Evolutionary conservation across 495 filamentous ascomycete species (phyloP).

Genomic region (Alectoria sarmentosa): DNA sequence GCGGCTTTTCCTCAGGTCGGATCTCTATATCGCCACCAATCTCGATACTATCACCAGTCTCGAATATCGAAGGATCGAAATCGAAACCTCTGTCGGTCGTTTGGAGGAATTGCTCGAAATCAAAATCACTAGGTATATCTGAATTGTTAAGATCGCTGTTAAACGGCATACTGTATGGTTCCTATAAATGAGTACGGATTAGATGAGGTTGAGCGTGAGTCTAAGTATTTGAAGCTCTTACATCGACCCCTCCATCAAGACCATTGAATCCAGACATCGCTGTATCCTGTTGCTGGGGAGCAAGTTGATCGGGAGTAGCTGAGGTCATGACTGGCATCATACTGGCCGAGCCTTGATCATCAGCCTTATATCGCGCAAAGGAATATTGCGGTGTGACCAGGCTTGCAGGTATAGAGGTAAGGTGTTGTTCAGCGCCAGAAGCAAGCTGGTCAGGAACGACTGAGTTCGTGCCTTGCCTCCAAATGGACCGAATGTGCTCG

Average conservation of each 20-base stretch:
- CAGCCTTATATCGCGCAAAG: not conserved
- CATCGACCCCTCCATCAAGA: constrained; percentile 16
- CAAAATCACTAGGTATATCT: constrained; percentile 80
- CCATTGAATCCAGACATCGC: constrained; percentile 29
- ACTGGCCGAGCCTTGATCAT: constrained; percentile 45
- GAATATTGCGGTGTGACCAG: too few species aligned
- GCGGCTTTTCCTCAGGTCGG: too few species aligned
- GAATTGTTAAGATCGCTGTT: constrained; percentile 40
- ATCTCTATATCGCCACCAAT: too few species aligned
- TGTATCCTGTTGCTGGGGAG: constrained; percentile 36
- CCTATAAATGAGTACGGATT: constrained; percentile 14
- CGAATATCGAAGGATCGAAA: too few species aligned
- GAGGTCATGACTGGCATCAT: constrained; percentile 37
- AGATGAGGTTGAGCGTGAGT: not conserved
- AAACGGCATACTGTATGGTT: constrained; percentile 52
- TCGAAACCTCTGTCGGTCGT: constrained; percentile 49
- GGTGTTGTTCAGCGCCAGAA: too few species aligned
- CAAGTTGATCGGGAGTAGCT: constrained; percentile 36
- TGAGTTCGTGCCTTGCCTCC: too few species aligned
- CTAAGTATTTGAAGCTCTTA: constrained; percentile 34
- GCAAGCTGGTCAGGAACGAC: too few species aligned
- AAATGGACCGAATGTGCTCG: too few species aligned
- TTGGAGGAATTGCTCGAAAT: constrained; percentile 86
- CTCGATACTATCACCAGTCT: too few species aligned
- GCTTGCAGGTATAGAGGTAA: too few species aligned